These are phyloP conservation scores for Astrothelium macrocarpum DNA, from an alignment of 495 filamentous ascomycete genomes.

Conservation along the genomic window DNA sequence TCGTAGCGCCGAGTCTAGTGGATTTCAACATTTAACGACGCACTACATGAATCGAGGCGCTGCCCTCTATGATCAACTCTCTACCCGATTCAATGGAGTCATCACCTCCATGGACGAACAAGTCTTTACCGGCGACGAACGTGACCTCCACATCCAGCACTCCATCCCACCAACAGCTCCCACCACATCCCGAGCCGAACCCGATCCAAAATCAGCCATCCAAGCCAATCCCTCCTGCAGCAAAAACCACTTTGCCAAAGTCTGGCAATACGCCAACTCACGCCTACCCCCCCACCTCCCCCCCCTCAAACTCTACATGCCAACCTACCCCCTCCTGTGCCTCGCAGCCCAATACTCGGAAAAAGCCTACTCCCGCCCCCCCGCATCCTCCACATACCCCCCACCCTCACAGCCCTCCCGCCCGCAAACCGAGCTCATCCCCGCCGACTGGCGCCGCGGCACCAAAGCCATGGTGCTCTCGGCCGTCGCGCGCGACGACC, in stretches of 20 bases:
- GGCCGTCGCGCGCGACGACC: slow-evolving; percentile 60
- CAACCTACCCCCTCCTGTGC: slow-evolving; percentile 61
- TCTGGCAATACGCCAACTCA: slow-evolving; percentile 69
- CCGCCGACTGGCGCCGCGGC: slow-evolving; percentile 57
- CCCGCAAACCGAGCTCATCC: slow-evolving; percentile 52
- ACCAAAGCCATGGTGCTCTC: slow-evolving; percentile 82
- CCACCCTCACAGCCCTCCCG: too few species aligned
- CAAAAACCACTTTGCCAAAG: slow-evolving; percentile 54
- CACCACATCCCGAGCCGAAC: slow-evolving; percentile 14
- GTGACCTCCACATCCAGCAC: slow-evolving; percentile 42
- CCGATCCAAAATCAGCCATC: slow-evolving; percentile 10
- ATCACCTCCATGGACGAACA: slow-evolving; percentile 62
- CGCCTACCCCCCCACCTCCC: slow-evolving; percentile 57
- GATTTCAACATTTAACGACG: slow-evolving; percentile 3
- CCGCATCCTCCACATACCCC: too few species aligned
- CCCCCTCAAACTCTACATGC: slow-evolving; percentile 55
- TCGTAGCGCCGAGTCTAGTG: background rate
- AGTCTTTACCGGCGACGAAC: slow-evolving; percentile 52
- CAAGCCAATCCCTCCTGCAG: slow-evolving; percentile 9
- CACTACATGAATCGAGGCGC: slow-evolving; percentile 30
- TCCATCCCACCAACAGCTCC: slow-evolving; percentile 22
- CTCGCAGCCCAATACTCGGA: slow-evolving; percentile 67
- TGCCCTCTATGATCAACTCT: slow-evolving; percentile 47
- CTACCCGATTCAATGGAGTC: slow-evolving; percentile 48
- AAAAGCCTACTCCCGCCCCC: slow-evolving; percentile 59